phyloP scores from a whole-genome alignment of 805 yeast species.

The Vanderwaltozyma tropicalis region DNA sequence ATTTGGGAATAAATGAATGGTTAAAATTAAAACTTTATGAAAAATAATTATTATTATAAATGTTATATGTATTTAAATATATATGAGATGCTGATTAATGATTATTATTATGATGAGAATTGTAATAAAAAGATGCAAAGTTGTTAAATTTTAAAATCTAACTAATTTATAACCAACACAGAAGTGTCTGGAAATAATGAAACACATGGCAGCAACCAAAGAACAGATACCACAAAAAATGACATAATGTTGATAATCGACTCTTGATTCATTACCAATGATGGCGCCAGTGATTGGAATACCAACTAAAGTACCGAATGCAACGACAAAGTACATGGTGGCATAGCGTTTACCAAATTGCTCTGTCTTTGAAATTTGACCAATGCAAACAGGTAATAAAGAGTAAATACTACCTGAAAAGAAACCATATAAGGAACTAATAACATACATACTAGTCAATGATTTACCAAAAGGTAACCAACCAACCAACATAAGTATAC shows the following conservation, averaged over 20 bases:
- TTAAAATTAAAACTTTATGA: slow-evolving; percentile 13
- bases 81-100: too few relatives aligned
- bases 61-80: not conserved
- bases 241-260: slow-evolving; percentile 29
- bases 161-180: slow-evolving; percentile 30
- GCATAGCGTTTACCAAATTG: slow-evolving; percentile 43
- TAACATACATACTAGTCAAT: slow-evolving; percentile 28
- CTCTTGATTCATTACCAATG: slow-evolving; percentile 28
- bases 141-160: not conserved
- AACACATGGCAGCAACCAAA: slow-evolving; percentile 29
- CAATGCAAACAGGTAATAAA: slow-evolving; percentile 44
- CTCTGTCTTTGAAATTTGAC: slow-evolving; percentile 41
- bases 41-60: not conserved
- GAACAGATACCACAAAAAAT: slow-evolving; percentile 29
- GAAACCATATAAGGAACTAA: slow-evolving; percentile 39
- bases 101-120: too few relatives aligned
- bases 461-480: slow-evolving; percentile 28
- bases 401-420: slow-evolving; percentile 42
- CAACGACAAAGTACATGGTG: slow-evolving; percentile 44
- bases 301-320: slow-evolving; percentile 37
- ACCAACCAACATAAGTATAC: slow-evolving; percentile 23
- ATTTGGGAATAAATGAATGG: slow-evolving; percentile 24
- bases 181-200: slow-evolving; percentile 33
- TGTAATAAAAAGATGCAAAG: too few relatives aligned
- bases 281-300: slow-evolving; percentile 40